Base-by-base conservation (phyloP, 2,329 filamentous ascomycete genomes). In the Aspergillus spinulosporus region DNA sequence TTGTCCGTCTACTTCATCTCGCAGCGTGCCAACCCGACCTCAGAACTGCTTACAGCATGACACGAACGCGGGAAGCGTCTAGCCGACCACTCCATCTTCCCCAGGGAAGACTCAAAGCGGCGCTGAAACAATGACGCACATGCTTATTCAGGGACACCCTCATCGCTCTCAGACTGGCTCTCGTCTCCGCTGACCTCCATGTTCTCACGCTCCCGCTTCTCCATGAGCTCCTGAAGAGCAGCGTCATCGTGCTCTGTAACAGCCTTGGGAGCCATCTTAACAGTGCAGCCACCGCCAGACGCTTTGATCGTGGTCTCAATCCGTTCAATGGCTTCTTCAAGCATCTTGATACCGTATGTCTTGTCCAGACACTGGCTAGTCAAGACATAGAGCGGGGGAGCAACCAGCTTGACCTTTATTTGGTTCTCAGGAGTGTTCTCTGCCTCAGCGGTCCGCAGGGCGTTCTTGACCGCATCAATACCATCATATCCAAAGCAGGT, bases 201-300 rank as follows among this genome's bases (percentile, higher is more conserved):
- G 78, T 99, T 99, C 84, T 97, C 93, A 64, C 91, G 88, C 82
- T 96, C 94, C 64, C 90, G 88, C 87, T 97, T 97, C 83, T 97
- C 94, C 94, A 99, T 99, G 63, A 99, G 84, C 51, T 93, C 94
- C 76, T 97, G 92, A 64, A 99, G 82, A 77, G 97, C 92, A 28
- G 93, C 94, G 71, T 99, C 94, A 69, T 99, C 95, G 75, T 92
- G 95, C 83, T 97, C 95, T 1, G 94, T 99, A 60, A 99, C 94
- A 3, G 95, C 94, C 86, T 97, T 97, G 65, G 94, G 94, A 69
- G 94, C 92, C 94, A 99, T 99, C 86, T 95, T 96, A 67, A 97
- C 88, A 43, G 88, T 84, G 70, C 93, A 88, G 71, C 85, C 86
- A 59, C 94, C 94, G 52, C 89, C 89, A 0, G 89, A 84, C 45